Conservation (phyloP, 2,329 filamentous ascomycete species). For the Mycosphaerella arachidis region DNA sequence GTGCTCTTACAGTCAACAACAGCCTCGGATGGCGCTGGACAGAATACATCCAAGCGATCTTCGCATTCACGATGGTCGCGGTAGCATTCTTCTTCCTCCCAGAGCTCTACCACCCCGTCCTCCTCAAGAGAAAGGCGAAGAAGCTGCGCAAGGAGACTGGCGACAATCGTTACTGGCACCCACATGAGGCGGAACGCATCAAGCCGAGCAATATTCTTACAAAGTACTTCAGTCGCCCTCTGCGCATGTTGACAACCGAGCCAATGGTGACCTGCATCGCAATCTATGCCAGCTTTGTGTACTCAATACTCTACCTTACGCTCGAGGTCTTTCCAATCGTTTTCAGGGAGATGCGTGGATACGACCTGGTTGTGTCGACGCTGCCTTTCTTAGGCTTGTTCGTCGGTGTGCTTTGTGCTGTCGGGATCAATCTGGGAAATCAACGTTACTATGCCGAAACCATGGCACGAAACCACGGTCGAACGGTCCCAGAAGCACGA, state of each 20-base stretch:
- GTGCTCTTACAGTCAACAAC: constrained; percentile 37
- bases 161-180: constrained; percentile 41
- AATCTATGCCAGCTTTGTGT: constrained; percentile 31
- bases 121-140: constrained; percentile 39
- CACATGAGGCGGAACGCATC: constrained; percentile 43
- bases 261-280: constrained; percentile 42
- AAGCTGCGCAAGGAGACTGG: constrained; percentile 37
- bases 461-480: constrained; percentile 32
- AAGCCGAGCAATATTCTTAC: constrained; percentile 39
- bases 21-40: constrained; percentile 37
- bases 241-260: constrained; percentile 45
- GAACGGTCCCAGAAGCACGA: constrained; percentile 35
- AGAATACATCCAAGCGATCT: constrained; percentile 38
- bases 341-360: constrained; percentile 42
- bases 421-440: constrained; percentile 42
- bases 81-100: constrained; percentile 34
- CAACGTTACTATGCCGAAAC: constrained; percentile 45
- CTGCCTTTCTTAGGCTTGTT: constrained; percentile 36
- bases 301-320: constrained; percentile 45
- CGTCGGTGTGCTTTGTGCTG: constrained; percentile 40
- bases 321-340: constrained; percentile 48
- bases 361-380: constrained; percentile 39
- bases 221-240: constrained; percentile 41
- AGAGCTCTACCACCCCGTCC: constrained; percentile 38
- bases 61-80: constrained; percentile 29